Percentiles rank a stretch among this genome's conserved stretches.
Conservation (phyloP, 2,329 filamentous ascomycete species). For the Juglanconis oblonga region DNA sequence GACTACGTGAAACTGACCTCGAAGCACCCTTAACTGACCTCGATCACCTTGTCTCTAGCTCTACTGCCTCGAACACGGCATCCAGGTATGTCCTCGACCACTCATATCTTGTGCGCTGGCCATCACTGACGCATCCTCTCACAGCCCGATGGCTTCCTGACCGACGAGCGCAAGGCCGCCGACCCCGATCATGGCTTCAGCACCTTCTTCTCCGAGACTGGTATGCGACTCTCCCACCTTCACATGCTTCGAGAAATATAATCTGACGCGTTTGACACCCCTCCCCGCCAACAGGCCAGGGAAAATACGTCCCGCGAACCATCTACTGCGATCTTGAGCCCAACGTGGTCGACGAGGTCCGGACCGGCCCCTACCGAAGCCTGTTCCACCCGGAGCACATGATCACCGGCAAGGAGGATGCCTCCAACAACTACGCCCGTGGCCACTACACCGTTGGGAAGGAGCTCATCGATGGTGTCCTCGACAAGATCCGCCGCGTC, state of each 20-base stretch:
- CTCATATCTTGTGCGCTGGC: background rate
- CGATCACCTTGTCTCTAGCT: constrained; percentile 57
- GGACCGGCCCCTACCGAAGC: constrained; percentile 91
- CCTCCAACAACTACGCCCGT: constrained; percentile 99
- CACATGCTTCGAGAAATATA: background rate
- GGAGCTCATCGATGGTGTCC: constrained; percentile 96
- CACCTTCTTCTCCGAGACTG: constrained; percentile 99
- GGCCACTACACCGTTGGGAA: constrained; percentile 99
- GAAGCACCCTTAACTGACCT: constrained; percentile 28
- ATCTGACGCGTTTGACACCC: background rate
- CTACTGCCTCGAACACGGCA: constrained; percentile 99
- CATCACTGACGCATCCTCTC: constrained; percentile 30
- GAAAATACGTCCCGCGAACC: constrained; percentile 97
- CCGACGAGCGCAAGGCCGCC: constrained; percentile 91
- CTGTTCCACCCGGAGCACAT: constrained; percentile 99
- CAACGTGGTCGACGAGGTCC: constrained; percentile 98
- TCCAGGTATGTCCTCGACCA: constrained; percentile 68
- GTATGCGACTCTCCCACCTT: constrained; percentile 48
- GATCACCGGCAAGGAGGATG: constrained; percentile 99
- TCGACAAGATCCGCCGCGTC: constrained; percentile 96
- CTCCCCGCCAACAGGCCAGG: constrained; percentile 64
- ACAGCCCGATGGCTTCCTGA: constrained; percentile 97
- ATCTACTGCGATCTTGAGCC: constrained; percentile 99
- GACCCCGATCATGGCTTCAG: constrained; percentile 97
- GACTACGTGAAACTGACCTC: constrained; percentile 15